Evolutionary conservation across 2,329 filamentous ascomycete species (phyloP).

Genomic region (Chalara sp.): DNA sequence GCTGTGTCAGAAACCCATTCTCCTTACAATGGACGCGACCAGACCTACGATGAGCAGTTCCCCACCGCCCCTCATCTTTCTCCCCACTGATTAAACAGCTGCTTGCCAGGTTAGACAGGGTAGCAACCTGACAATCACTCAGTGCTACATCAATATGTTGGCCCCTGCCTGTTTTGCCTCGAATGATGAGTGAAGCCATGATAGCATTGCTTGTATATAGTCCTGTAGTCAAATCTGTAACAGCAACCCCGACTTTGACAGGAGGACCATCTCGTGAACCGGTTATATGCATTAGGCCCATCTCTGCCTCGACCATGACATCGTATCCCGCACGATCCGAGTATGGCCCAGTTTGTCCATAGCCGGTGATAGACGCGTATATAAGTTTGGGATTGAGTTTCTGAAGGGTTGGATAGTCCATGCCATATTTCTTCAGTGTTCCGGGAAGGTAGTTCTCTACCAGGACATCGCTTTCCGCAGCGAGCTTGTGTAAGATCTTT

Average conservation of each 20-base stretch:
- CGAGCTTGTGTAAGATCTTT: constrained; percentile 79
- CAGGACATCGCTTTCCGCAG: constrained; percentile 78
- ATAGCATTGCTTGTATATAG: constrained; percentile 93
- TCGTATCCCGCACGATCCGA: constrained; percentile 86
- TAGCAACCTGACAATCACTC: constrained; percentile 92
- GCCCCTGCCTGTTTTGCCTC: constrained; percentile 68
- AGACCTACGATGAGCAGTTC: constrained; percentile 79
- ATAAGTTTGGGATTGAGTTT: constrained; percentile 81
- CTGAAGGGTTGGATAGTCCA: constrained; percentile 79
- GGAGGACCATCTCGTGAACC: constrained; percentile 81
- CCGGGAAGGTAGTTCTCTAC: constrained; percentile 97
- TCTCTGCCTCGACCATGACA: constrained; percentile 98
- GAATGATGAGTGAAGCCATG: constrained; percentile 82
- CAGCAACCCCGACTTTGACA: constrained; percentile 94
- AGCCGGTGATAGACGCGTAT: constrained; percentile 95
- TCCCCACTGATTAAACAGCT: constrained; percentile 84
- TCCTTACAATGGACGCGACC: neutral
- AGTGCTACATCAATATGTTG: constrained; percentile 90
- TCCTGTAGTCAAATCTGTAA: constrained; percentile 92
- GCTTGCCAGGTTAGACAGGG: constrained; percentile 89
- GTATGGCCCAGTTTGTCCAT: constrained; percentile 92
- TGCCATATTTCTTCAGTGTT: constrained; percentile 78
- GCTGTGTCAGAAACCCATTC: constrained; percentile 3
- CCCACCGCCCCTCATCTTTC: constrained; percentile 86
- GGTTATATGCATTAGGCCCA: constrained; percentile 98